Conservation (phyloP, 805 yeast species). For the Candida coquimbonensis region DNA sequence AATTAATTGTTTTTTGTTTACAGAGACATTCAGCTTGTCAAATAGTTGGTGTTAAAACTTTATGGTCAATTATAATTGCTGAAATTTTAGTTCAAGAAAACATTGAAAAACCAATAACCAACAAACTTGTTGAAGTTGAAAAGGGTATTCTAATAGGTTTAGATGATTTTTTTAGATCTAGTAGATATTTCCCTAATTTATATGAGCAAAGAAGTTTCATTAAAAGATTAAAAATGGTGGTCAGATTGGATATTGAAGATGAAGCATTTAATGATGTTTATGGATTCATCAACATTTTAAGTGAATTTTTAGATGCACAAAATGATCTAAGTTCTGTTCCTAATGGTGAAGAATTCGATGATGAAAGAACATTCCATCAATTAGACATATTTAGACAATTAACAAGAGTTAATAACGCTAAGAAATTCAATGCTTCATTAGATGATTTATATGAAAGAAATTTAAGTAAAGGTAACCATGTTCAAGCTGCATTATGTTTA, state of each 20-base stretch:
- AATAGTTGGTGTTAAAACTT: slow-evolving; percentile 51
- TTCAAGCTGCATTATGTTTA: slow-evolving; percentile 79
- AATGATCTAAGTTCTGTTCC: slow-evolving; percentile 71
- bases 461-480: slow-evolving; percentile 49
- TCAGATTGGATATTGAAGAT: slow-evolving; percentile 56
- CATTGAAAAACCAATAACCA: slow-evolving; percentile 53
- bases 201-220: slow-evolving; percentile 50
- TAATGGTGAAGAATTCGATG: slow-evolving; percentile 74
- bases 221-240: slow-evolving; percentile 39
- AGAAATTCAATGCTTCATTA: slow-evolving; percentile 71
- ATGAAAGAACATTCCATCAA: slow-evolving; percentile 76
- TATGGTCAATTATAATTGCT: slow-evolving; percentile 67
- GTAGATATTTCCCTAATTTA: slow-evolving; percentile 48
- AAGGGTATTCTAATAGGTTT: slow-evolving; percentile 56
- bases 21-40: slow-evolving; percentile 60
- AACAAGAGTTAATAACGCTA: slow-evolving; percentile 72
- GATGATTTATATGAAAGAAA: slow-evolving; percentile 66
- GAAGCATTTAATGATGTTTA: slow-evolving; percentile 47
- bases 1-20: slow-evolving; percentile 58
- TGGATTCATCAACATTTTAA: slow-evolving; percentile 44
- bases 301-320: slow-evolving; percentile 57
- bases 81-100: slow-evolving; percentile 52
- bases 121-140: slow-evolving; percentile 51
- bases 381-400: slow-evolving; percentile 70
- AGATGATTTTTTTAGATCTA: slow-evolving; percentile 54